Conservation (phyloP, 257 asterid species). For the Solanum sparsipilum region DNA sequence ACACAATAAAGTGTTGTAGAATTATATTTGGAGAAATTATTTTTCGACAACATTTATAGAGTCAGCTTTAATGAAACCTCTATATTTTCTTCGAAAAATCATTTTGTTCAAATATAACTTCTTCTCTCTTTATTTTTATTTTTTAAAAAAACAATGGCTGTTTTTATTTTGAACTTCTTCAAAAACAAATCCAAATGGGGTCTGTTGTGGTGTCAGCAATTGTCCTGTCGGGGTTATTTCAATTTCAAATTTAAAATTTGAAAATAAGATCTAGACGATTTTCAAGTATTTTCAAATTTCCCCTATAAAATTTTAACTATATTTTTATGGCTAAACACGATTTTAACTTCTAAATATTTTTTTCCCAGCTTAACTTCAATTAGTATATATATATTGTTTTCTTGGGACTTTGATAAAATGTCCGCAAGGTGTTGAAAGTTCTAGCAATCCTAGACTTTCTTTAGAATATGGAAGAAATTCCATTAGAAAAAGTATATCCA, state of each 20-base stretch:
- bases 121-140: fast-evolving
- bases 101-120: too few relatives aligned
- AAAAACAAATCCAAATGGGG: not conserved
- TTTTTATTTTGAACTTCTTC: not conserved
- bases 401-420: too few relatives aligned
- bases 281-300: not conserved
- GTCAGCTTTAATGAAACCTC: not conserved
- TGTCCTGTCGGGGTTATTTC: not conserved
- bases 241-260: not conserved
- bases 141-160: not conserved
- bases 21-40: not conserved
- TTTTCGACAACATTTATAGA: not conserved
- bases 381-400: too few relatives aligned
- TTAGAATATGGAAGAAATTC: too few relatives aligned
- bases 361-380: too few relatives aligned
- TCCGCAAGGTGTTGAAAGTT: too few relatives aligned
- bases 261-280: not conserved
- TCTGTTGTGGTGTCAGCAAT: not conserved
- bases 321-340: not conserved
- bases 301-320: not conserved
- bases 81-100: too few relatives aligned
- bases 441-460: too few relatives aligned
- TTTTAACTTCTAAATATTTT: too few relatives aligned
- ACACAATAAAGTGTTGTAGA: not conserved
- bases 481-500: too few relatives aligned